Percentiles rank a stretch among this genome's conserved stretches.
These are phyloP conservation scores for Mrakiaceae sp. DNA, from an alignment of 1,284 basidiomycete species.

Conservation along the genomic window DNA sequence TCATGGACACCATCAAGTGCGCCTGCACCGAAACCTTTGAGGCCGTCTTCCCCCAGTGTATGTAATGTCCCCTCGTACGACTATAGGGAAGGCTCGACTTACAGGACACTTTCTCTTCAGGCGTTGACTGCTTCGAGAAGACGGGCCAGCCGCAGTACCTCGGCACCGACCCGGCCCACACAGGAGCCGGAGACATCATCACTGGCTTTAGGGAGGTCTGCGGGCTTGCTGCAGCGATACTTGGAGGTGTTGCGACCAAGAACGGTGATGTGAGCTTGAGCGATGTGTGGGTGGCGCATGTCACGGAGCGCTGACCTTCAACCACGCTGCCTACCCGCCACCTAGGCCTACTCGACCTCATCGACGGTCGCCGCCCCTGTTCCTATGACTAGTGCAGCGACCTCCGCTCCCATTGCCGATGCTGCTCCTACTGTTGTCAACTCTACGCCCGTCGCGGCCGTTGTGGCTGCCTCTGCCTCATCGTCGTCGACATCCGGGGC, in stretches of 20 bases:
- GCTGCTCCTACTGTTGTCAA: too few relatives aligned
- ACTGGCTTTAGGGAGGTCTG: conserved; percentile 46
- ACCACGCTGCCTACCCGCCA: too few relatives aligned
- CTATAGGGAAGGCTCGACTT: conserved; percentile 3
- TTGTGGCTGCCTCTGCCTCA: too few relatives aligned
- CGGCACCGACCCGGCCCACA: conserved; percentile 20
- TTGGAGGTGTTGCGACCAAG: conserved; percentile 43
- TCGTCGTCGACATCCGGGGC: too few relatives aligned
- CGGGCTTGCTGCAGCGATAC: conserved; percentile 42
- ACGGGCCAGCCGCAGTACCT: conserved; percentile 49
- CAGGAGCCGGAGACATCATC: conserved; percentile 39
- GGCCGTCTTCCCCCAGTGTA: conserved; percentile 54
- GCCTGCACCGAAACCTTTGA: conserved; percentile 56
- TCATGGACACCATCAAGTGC: conserved; percentile 53
- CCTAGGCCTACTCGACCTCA: too few relatives aligned
- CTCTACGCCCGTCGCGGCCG: too few relatives aligned
- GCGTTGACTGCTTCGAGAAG: conserved; percentile 41
- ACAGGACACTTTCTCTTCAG: conserved; percentile 1
- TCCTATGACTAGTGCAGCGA: too few relatives aligned
- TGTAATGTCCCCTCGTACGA: conserved; percentile 40
- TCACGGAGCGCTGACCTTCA: too few relatives aligned
- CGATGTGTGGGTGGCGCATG: too few relatives aligned
- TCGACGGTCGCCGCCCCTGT: too few relatives aligned
- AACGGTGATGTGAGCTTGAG: conserved; percentile 34
- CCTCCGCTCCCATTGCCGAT: too few relatives aligned